Evolutionary conservation across 768 basidiomycete species (phyloP), one percentile per base, ranked within the genome.

Genomic region (Russula abietina): DNA sequence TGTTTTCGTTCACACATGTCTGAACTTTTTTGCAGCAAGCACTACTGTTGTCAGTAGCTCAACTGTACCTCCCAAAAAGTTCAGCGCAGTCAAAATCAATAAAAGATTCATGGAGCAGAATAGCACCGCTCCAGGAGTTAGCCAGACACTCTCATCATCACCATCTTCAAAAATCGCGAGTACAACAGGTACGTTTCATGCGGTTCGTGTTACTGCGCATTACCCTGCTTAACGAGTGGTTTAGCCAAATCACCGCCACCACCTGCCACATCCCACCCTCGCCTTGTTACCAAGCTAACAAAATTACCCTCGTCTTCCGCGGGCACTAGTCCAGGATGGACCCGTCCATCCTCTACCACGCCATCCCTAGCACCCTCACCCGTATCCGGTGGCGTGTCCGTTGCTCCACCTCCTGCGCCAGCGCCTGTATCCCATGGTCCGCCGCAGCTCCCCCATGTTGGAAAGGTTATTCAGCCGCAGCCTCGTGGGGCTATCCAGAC

Each of bases 41-140:
- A 54, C 68, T 46, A 56, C 60, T 55, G 60, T 61, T 1, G 60
- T 68, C 3, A 66, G 67, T 26, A 55, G 71, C 24, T 70, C 69
- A 60, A 68, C 69, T 57, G 81, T 82, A 2, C 87, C 84, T 65
- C 82, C 83, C 33, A 98, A 98, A 80, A 86, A 88, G 70, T 95
- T 94, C 75, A 91, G 79, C 71, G 84, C 92, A 32, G 84, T 93
- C 65, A 93, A 93, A 72, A 92, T 98, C 74, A 96, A 92, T 79
- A 96, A 94, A 84, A 93, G 91, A 75, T 98, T 98, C 74, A 78
- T 98, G 48, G 90, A 93, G 78, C 96, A 95, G 81, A 89, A 88
- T 59, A 85, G 85, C 7, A 74, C 86, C 48, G 77, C 84, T 46
- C 78, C 85, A 28, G 75, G 77, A 52, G 72, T 83, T 28, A 70